Conservation (phyloP, 352 stramenopile genomes). For the Globisporangium middletonii region DNA sequence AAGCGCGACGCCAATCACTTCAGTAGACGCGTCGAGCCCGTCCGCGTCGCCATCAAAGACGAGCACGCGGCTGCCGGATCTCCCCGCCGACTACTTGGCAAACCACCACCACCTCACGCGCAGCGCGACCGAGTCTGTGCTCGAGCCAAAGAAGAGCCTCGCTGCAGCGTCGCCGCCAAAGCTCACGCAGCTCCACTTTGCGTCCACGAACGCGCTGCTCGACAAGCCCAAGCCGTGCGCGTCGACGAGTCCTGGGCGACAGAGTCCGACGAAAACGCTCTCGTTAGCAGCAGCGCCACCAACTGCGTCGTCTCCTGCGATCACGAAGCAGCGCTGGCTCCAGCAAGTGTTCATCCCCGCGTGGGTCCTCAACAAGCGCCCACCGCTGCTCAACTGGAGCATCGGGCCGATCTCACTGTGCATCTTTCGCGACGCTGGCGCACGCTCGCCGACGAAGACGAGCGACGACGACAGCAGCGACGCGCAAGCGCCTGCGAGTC, state of each 20-base stretch:
- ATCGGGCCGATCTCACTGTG: conserved; percentile 36
- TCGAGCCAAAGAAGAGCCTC: not conserved
- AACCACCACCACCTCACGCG: conserved; percentile 31
- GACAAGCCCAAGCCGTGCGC: not conserved
- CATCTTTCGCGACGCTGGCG: conserved; percentile 24
- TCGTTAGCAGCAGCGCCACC: not conserved
- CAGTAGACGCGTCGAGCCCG: not conserved
- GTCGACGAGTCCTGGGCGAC: not conserved
- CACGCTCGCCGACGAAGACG: conserved; percentile 1
- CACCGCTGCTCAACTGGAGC: conserved; percentile 59
- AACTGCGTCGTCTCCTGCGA: not conserved
- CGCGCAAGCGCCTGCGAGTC: too few species aligned
- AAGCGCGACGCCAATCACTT: too few species aligned
- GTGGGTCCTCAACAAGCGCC: conserved; percentile 17
- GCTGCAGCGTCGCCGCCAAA: not conserved
- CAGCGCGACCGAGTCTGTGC: conserved; percentile 20
- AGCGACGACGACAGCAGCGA: not conserved
- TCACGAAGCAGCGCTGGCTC: conserved; percentile 23
- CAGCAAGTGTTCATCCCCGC: conserved; percentile 28
- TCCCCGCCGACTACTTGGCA: conserved; percentile 17
- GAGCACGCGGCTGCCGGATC: conserved; percentile 5
- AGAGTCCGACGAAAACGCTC: conserved; percentile 3
- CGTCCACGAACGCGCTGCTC: conserved; percentile 1
- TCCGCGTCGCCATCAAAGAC: conserved; percentile 2
- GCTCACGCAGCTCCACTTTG: conserved; percentile 4